phyloP scores from a whole-genome alignment of 768 basidiomycete species.

The Hemileccinum rubropunctum region DNA sequence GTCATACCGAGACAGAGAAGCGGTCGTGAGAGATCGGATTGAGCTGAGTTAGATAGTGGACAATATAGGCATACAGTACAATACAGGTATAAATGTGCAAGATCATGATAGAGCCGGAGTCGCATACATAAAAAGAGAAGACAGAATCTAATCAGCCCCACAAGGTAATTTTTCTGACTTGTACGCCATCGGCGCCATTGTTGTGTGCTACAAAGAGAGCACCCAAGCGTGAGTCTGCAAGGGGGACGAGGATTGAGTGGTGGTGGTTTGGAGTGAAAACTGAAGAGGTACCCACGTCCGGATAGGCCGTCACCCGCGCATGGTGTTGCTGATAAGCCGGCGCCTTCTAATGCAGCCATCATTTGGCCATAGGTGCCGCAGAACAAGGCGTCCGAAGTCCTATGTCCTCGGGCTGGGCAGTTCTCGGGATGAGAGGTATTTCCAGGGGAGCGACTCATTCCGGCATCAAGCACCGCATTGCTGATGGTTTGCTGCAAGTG shows the following conservation, averaged over 20 bases:
- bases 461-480: conserved; percentile 37
- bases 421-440: conserved; percentile 4
- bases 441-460: conserved; percentile 36
- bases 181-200: conserved; percentile 29
- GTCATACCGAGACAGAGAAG: conserved; percentile 20
- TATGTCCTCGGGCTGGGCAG: conserved; percentile 9
- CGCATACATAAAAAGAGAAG: not conserved
- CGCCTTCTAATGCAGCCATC: conserved; percentile 36
- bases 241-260: not conserved
- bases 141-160: conserved; percentile 32
- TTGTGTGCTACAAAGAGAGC: conserved; percentile 39
- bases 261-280: not conserved
- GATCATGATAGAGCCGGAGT: not conserved
- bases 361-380: conserved; percentile 45
- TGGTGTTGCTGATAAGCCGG: conserved; percentile 34
- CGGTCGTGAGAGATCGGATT: not conserved
- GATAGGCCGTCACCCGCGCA: conserved; percentile 30
- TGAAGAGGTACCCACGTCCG: conserved; percentile 29
- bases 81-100: not conserved
- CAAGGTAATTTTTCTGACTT: conserved; percentile 39
- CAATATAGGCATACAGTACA: no score
- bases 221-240: conserved; percentile 39
- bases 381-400: conserved; percentile 33
- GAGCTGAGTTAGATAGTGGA: not conserved
- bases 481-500: conserved; percentile 37